Base-by-base conservation (phyloP, 352 stramenopile genomes). In the Globisporangium megalacanthum region DNA sequence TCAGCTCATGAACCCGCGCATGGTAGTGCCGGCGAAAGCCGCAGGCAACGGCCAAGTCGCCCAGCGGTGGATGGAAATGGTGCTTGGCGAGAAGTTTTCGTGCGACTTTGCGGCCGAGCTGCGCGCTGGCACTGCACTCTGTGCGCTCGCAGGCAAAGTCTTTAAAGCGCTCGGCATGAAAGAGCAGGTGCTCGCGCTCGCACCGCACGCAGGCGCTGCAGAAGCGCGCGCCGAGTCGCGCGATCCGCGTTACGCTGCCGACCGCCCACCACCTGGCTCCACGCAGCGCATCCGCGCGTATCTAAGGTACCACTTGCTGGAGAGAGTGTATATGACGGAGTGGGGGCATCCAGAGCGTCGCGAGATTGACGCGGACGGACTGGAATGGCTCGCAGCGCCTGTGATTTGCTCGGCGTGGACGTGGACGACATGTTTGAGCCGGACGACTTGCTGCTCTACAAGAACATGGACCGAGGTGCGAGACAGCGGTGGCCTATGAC, bases 51-150 rank as follows among this genome's bases (percentile, higher is more conserved):
- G 75, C 50, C 79, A 89, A 56, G 86, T 93, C 64, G 83, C 86
- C 42, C 77, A 79, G 56, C 79, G 83, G 48, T 95, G 85, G 85
- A 88, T 95, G 63, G 85, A 92, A 58, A 93, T 95, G 85, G 83
- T 95, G 56, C 74, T 93, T 19, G 79, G 80, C 42, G 83, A 93
- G 49, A 91, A 89, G 65, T 78, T 88, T 37, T 36, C 60, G 25
- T 59, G 66, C 33, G 67, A 76, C 17, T 79, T 91, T 52, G 66
- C 73, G 8, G 51, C 65, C 8, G 75, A 73, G 58, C 74, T 94
- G 52, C 71, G 72, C 54, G 81, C 75, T n/a, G 82, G 84, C 42
- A 64, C 80, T 35, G 61, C 71, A 42, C 72, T 94, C 7, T 92
- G 84, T 58, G 69, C 74, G 39, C 59, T 94, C 42, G 72, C 83